These are phyloP conservation scores for Salix brachista DNA, from an alignment of 345 rosid genomes.

Conservation along the genomic window DNA sequence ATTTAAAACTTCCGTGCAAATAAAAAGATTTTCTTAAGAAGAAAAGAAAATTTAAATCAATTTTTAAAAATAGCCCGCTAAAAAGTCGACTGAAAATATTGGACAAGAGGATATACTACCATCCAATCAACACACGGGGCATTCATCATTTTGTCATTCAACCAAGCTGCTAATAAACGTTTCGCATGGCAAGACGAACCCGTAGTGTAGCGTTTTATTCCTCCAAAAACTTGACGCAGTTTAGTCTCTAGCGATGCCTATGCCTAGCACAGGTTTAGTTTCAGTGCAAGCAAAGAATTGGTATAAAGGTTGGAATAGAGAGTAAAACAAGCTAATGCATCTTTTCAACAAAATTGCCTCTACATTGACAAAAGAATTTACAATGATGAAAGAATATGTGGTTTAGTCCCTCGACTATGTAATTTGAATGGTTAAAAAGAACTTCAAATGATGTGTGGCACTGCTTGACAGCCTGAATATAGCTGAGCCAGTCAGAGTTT, in stretches of 20 bases:
- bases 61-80: too few relatives aligned
- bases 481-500: not conserved
- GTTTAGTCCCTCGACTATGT: slow-evolving; percentile 2
- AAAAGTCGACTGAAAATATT: too few relatives aligned
- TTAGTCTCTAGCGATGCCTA: not conserved
- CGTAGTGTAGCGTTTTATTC: too few relatives aligned
- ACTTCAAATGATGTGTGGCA: slow-evolving; percentile 4
- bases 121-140: not conserved
- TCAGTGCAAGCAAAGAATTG: not conserved
- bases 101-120: rapidly evolving
- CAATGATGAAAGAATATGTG: slow-evolving; percentile 23
- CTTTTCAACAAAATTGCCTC: slow-evolving; percentile 22
- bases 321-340: not conserved
- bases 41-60: too few relatives aligned
- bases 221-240: not conserved
- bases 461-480: not conserved
- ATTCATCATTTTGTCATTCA: too few relatives aligned
- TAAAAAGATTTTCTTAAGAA: too few relatives aligned
- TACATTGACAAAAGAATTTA: slow-evolving; percentile 21
- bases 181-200: not conserved
- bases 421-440: slow-evolving; percentile 18
- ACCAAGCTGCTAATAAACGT: not conserved
- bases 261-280: not conserved
- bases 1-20: too few relatives aligned
- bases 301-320: not conserved